phyloP scores from a whole-genome alignment of 345 rosid genomes.

The Populus deltoides region DNA sequence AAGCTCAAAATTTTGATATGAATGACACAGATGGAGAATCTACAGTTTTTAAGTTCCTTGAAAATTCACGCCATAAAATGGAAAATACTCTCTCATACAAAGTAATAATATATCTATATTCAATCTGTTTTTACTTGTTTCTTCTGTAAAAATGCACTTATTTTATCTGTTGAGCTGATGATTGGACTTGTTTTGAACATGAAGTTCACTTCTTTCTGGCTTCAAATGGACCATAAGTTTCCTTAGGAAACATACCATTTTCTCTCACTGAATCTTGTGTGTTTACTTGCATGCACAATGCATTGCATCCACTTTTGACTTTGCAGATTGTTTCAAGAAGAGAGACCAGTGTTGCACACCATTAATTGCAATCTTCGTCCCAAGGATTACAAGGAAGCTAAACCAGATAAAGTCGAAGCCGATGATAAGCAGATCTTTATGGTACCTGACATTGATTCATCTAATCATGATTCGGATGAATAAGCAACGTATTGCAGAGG shows the following conservation, averaged over 20 bases:
- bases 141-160: background rate
- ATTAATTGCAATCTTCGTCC: conserved; percentile 74
- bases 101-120: background rate
- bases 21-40: background rate
- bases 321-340: conserved; percentile 84
- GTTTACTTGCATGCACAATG: background rate
- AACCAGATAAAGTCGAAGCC: conserved; percentile 33
- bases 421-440: conserved; percentile 39
- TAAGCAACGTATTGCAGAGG: background rate
- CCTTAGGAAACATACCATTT: background rate
- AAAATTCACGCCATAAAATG: background rate
- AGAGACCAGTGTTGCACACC: conserved; percentile 83
- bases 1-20: background rate
- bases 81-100: background rate
- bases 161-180: background rate
- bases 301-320: background rate
- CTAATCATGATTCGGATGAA: conserved; percentile 27
- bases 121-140: background rate
- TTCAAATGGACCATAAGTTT: background rate
- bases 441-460: conserved; percentile 39
- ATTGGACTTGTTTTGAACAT: background rate
- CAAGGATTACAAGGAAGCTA: conserved; percentile 38
- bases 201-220: background rate
- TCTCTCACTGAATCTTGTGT: background rate
- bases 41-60: background rate